Conservation (phyloP, 805 yeast genomes). For the Nakazawaea pomicola region DNA sequence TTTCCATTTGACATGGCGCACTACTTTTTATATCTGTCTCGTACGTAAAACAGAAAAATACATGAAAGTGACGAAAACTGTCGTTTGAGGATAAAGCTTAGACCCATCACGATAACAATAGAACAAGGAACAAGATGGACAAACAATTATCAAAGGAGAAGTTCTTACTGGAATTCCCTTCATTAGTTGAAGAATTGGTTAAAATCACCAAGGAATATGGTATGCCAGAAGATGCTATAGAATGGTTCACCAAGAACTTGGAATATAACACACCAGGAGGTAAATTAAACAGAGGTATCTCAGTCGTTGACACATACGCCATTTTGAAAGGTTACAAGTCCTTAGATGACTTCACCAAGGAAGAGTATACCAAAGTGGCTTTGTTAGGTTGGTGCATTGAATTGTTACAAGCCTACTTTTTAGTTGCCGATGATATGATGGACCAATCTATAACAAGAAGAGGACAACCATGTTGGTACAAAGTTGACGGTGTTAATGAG, state of each 20-base stretch:
- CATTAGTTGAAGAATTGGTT: constrained; percentile 69
- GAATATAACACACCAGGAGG: constrained; percentile 95
- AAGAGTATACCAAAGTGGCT: constrained; percentile 79
- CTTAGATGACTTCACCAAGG: constrained; percentile 52
- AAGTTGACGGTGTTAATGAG: constrained; percentile 70
- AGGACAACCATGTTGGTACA: constrained; percentile 99
- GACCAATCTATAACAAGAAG: constrained; percentile 94
- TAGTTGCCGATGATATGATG: constrained; percentile 99
- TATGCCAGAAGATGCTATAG: constrained; percentile 80
- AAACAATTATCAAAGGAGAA: constrained; percentile 41
- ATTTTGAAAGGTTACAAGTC: constrained; percentile 62
- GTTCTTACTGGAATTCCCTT: constrained; percentile 68
- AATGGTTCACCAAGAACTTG: constrained; percentile 74
- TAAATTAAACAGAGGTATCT: constrained; percentile 90
- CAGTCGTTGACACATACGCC: constrained; percentile 90
- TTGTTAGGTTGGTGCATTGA: constrained; percentile 95
- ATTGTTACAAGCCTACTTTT: constrained; percentile 90
- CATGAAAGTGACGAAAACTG: no score
- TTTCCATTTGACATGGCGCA: no score
- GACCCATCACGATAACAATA: no score
- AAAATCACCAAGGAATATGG: constrained; percentile 60
- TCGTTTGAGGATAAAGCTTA: no score
- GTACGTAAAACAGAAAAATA: neutral
- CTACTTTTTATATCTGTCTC: no score
- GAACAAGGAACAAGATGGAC: constrained; percentile 20